Evolutionary conservation across 1,284 basidiomycete species (phyloP), one percentile per base, ranked within the genome.

Genomic region (Microbotryum lychnidis-dioicae): DNA sequence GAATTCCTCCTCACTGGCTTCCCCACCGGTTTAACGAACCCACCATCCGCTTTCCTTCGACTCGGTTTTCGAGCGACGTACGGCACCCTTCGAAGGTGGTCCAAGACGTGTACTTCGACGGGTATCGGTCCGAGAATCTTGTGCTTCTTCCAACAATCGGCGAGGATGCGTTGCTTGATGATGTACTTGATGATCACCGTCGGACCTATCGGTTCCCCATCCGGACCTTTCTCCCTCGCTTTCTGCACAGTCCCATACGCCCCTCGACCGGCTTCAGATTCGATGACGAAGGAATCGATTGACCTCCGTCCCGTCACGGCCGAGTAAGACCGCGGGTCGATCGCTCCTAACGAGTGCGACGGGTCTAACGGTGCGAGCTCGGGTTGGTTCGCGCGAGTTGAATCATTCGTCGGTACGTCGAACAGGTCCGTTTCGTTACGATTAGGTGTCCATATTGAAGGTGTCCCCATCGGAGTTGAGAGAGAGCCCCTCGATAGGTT

Each of bases 131-230:
- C 96, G 72, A 91, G 83, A 64, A 87, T 84, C 48, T 90, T 89
- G 75, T 98, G 96, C 72, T 88, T 86, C 80, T 97, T 97, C 96
- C 96, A 98, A 75, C 93, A 98, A 77, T 98, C 94, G 23, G 94
- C 96, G 54, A 98, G 82, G 64, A 98, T 98, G 57, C 93, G 87
- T 60, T 90, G 92, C 77, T 98, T 98, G 80, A 97, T 94, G 73
- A 98, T 87, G 75, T 97, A 94, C 74, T 98, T 98, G 79, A 97
- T 92, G 69, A 97, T 86, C 60, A 97, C 78, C 61, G 37, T 79
- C 77, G 8, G 80, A 78, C 91, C 92, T 42, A 86, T 76, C 10
- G 84, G 81, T 33, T 75, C 70, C 0, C 89, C 90, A 73, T 89
- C 85, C 1, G 80, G 71, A 46, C 81, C 82, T 70, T 86, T 87